Base-by-base conservation (phyloP, 352 stramenopile species). In the Peronospora tabacina region DNA sequence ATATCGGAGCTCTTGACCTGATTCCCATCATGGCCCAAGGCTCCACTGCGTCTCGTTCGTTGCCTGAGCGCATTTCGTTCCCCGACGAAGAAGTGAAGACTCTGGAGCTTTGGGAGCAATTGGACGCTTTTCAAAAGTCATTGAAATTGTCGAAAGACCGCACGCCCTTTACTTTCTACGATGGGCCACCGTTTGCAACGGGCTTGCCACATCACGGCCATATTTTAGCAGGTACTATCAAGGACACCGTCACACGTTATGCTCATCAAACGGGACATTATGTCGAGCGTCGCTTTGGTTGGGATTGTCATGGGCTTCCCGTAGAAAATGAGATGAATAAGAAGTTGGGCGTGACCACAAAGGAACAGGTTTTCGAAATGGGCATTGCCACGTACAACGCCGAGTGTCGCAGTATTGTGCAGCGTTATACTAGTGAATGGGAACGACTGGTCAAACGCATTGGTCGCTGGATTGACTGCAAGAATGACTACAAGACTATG, bases 401-500 rank as follows among this genome's bases (percentile, higher is more conserved):
- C 28, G 95, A 97, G 56, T 99, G 97, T 71, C 89, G 97, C 36
- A 63, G 82, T 51, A 99, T 99, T 62, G 96, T 99, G 13, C 94
- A 87, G 49, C 76, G 96, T 20, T 99, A 99, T 76, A 98, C 93
- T 9, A 94, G 91, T 59, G 96, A 99, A 81, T 99, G 97, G 97
- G 94, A 99, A 70, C 72, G 68, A 17, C 98, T 96, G 28, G 94
- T 99, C 16, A 98, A 94, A 58, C 83, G 97, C 51, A 87, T 99
- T 47, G 97, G 97, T 12, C 82, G 97, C 40, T 99, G 97, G 97
- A 99, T 99, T 68, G 97, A 99, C 74, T 99, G 98, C 70, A 66
- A 98, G 67, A 99, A 99, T 75, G 97, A 99, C 76, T 99, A 99
- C 80, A 99, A 99, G 76, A 99, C 97, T 11, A 98, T 99, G 94